Conservation (phyloP, 163 green algal genomes). For the Chlorella variabilis region DNA sequence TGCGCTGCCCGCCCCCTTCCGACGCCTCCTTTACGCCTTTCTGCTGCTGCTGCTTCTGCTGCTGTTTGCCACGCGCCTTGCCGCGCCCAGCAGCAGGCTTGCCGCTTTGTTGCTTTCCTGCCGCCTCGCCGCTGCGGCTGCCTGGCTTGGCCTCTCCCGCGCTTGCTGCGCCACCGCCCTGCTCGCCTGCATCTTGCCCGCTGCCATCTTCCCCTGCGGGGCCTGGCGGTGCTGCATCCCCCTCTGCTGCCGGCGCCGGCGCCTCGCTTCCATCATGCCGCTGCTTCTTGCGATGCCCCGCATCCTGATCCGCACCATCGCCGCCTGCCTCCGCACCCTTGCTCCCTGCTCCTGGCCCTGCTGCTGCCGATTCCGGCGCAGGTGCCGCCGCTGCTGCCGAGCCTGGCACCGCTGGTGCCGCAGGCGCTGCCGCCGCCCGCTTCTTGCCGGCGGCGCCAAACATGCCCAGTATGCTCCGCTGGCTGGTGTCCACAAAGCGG, state of each 20-base stretch:
- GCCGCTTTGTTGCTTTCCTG: not conserved
- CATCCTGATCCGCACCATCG: not conserved
- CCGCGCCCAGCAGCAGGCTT: not conserved
- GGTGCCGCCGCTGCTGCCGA: not conserved
- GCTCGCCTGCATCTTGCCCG: too few relatives aligned
- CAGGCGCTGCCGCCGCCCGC: not conserved
- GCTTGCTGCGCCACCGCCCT: too few relatives aligned
- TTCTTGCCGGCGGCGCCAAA: constrained; percentile 38
- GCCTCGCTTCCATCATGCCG: too few relatives aligned
- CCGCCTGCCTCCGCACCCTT: too few relatives aligned
- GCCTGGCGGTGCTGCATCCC: too few relatives aligned
- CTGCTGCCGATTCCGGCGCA: not conserved
- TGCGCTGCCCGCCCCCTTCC: constrained; percentile 3
- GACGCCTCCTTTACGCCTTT: not conserved
- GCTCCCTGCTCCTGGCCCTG: not conserved
- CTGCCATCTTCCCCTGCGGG: too few relatives aligned
- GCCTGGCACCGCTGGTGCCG: too few relatives aligned
- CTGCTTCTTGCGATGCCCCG: not conserved
- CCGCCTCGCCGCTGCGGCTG: not conserved
- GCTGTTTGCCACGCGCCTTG: not conserved
- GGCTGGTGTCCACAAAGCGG: constrained; percentile 52
- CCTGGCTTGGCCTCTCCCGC: too few relatives aligned
- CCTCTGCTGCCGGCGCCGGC: too few relatives aligned
- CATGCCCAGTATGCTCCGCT: constrained; percentile 44
- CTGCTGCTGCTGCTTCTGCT: not conserved